Evolutionary conservation across 345 rosid species (phyloP).

Genomic region (Corymbia maculata): DNA sequence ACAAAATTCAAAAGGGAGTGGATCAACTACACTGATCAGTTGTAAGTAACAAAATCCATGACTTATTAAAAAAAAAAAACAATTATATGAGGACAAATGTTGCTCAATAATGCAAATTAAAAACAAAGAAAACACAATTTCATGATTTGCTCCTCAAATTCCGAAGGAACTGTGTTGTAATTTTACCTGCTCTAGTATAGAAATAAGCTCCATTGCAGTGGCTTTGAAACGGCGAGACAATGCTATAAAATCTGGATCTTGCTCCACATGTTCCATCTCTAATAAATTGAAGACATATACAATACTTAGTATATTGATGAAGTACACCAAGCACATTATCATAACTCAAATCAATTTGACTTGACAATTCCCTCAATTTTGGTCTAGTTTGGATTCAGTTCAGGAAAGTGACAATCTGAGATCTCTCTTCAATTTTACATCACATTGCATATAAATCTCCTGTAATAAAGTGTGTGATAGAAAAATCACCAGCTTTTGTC

Average conservation of each 20-base stretch:
- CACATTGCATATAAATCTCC: neutral
- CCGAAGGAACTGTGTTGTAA: neutral
- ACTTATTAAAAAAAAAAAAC: neutral
- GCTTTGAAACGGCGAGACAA: constrained; percentile 92
- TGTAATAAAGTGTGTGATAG: neutral
- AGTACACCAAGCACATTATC: neutral
- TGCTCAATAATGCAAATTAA: neutral
- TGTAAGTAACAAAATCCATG: neutral
- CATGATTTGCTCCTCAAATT: neutral
- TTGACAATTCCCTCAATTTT: neutral
- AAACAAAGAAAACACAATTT: neutral
- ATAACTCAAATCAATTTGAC: neutral
- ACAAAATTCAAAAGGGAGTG: neutral
- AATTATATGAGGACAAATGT: neutral
- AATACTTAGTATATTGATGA: neutral
- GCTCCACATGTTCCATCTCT: constrained; percentile 97
- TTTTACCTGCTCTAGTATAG: constrained; percentile 93
- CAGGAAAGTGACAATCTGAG: neutral
- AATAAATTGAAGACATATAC: constrained; percentile 10
- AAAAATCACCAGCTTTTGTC: constrained; percentile 60
- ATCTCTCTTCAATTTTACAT: neutral
- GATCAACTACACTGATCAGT: neutral
- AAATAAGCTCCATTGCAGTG: constrained; percentile 93
- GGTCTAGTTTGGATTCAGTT: neutral
- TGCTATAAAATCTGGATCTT: constrained; percentile 75